Conservation (phyloP, 192 early-diverging fungal species). For the Podila epicladia region DNA sequence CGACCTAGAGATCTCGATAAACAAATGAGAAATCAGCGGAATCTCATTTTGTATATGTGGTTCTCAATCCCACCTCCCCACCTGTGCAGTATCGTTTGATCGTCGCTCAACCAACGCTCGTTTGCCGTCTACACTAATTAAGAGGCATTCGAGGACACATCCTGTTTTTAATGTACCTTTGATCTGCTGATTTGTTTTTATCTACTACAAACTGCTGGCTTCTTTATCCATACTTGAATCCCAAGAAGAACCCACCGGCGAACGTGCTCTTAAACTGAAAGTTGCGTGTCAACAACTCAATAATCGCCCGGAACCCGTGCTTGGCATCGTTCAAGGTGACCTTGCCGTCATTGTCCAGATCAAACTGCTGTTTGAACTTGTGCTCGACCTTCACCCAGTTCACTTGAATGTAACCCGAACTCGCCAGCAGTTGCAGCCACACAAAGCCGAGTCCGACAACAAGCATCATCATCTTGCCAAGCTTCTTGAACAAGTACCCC, state of each 20-base stretch:
- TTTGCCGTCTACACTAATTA: no score
- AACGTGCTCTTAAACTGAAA: conserved; percentile 65
- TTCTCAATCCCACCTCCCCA: neutral
- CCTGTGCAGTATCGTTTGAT: no score
- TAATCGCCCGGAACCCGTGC: conserved; percentile 41
- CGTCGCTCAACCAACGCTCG: no score
- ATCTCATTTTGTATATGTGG: no score
- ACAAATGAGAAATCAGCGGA: no score
- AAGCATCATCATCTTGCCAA: conserved; percentile 57
- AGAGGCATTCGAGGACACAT: no score
- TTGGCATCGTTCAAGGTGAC: conserved; percentile 47
- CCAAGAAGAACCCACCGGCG: conserved; percentile 53
- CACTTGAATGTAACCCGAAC: conserved; percentile 53
- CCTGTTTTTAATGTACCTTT: neutral
- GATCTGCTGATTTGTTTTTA: neutral
- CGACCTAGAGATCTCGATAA: no score
- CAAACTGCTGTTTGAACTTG: conserved; percentile 46
- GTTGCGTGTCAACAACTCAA: conserved; percentile 54
- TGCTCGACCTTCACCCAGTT: conserved; percentile 54
- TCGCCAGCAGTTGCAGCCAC: conserved; percentile 53
- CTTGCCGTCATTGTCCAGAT: conserved; percentile 54
- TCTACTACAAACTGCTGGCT: no score
- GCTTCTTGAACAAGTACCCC: conserved; percentile 60
- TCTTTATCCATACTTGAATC: conserved; percentile 57
- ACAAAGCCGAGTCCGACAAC: conserved; percentile 58